These are phyloP conservation scores for Polyporus tsugae DNA, from an alignment of 1,284 basidiomycete genomes.

Conservation along the genomic window DNA sequence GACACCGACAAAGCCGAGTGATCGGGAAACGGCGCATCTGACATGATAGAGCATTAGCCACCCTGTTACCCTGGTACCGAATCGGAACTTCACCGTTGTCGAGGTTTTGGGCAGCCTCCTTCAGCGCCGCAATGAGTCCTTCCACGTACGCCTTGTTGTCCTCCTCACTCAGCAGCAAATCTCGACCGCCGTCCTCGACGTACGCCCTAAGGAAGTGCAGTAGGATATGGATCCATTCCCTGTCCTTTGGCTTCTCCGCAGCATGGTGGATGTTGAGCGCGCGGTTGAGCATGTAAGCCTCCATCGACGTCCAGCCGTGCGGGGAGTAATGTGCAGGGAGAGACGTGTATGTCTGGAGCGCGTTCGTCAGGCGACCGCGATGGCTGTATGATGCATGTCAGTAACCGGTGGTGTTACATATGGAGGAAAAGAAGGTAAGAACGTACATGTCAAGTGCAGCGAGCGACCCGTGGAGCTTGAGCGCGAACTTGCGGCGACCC, in stretches of 20 bases:
- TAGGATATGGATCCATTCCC: constrained; percentile 78
- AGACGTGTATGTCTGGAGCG: constrained; percentile 75
- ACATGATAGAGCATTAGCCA: background rate
- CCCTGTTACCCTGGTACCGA: background rate
- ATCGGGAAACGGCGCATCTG: constrained; percentile 72
- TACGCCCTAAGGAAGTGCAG: constrained; percentile 75
- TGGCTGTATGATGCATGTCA: constrained; percentile 53
- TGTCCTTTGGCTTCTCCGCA: constrained; percentile 63
- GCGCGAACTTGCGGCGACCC: constrained; percentile 83
- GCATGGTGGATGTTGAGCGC: constrained; percentile 71
- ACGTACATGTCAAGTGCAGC: constrained; percentile 89
- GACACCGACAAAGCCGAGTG: constrained; percentile 71
- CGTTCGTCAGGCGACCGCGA: constrained; percentile 66
- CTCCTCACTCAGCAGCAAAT: constrained; percentile 59
- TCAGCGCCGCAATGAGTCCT: constrained; percentile 59
- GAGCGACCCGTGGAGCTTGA: constrained; percentile 84
- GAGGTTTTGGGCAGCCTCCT: constrained; percentile 55
- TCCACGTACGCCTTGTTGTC: constrained; percentile 62
- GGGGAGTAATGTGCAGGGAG: constrained; percentile 86
- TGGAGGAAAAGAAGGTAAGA: too few relatives aligned
- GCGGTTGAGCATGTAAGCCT: constrained; percentile 76
- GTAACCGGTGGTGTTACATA: background rate
- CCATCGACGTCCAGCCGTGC: constrained; percentile 79
- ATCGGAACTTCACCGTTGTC: constrained; percentile 39
- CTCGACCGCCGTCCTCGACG: constrained; percentile 60